Percentiles rank a stretch among this genome's conserved stretches.
Conservation (phyloP, 2,329 filamentous ascomycete genomes). For the Periglandula ipomoeae region DNA sequence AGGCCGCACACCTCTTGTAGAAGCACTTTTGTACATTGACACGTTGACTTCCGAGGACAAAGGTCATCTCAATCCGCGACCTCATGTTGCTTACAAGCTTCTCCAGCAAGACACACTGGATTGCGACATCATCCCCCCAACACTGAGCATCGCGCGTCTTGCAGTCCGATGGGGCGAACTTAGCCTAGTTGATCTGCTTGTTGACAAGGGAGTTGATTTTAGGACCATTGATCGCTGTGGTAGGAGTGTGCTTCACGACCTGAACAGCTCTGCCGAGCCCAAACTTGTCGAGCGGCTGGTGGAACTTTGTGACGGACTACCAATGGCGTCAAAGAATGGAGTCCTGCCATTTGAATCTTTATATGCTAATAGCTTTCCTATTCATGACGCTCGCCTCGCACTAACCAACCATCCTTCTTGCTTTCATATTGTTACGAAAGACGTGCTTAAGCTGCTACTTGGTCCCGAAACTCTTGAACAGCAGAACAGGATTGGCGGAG, state of each 20-base stretch:
- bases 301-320: slow-evolving; percentile 10
- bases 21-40: slow-evolving; percentile 18
- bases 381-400: background rate
- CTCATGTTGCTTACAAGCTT: slow-evolving; percentile 12
- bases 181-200: slow-evolving; percentile 13
- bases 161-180: slow-evolving; percentile 19
- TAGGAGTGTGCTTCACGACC: slow-evolving; percentile 13
- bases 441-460: slow-evolving; percentile 13
- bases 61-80: background rate
- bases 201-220: slow-evolving; percentile 12
- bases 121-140: slow-evolving; percentile 8
- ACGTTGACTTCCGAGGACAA: background rate
- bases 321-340: slow-evolving; percentile 10
- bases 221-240: slow-evolving; percentile 9
- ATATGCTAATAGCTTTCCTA: slow-evolving; percentile 15
- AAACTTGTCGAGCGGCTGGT: slow-evolving; percentile 17
- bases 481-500: slow-evolving; percentile 10
- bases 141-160: slow-evolving; percentile 4
- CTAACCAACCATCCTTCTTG: slow-evolving; percentile 18
- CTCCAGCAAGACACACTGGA: slow-evolving; percentile 9
- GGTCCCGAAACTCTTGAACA: slow-evolving; percentile 15
- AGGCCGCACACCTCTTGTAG: slow-evolving; percentile 21
- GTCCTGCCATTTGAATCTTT: slow-evolving; percentile 21
- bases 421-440: slow-evolving; percentile 8
- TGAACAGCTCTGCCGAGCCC: slow-evolving; percentile 17